These are phyloP conservation scores for Eruca vesicaria DNA, from an alignment of 441 rosid genomes.

Conservation along the genomic window DNA sequence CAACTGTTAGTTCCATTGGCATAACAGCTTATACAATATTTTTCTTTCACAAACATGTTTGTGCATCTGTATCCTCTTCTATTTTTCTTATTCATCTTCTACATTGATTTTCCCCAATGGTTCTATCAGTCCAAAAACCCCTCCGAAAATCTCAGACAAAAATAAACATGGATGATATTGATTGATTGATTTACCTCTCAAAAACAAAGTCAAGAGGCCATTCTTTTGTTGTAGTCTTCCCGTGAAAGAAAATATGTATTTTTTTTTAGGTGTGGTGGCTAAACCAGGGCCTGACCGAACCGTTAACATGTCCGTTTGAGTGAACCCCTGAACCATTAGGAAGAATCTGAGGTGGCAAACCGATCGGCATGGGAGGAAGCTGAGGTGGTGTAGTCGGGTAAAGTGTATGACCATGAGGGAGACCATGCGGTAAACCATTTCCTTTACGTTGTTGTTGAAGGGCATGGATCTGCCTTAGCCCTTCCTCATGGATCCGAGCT, in stretches of 20 bases:
- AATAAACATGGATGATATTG: constrained; percentile 30
- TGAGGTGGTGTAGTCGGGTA: constrained; percentile 66
- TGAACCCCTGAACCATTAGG: constrained; percentile 63
- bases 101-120: constrained; percentile 34
- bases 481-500: constrained; percentile 92
- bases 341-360: constrained; percentile 65
- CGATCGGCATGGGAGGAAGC: constrained; percentile 68
- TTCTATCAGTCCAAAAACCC: constrained; percentile 43
- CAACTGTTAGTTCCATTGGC: constrained; percentile 17
- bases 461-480: constrained; percentile 83
- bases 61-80: constrained; percentile 20
- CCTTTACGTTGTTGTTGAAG: constrained; percentile 77
- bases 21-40: constrained; percentile 24
- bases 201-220: constrained; percentile 35
- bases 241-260: constrained; percentile 23
- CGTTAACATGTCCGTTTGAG: constrained; percentile 79
- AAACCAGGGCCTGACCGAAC: constrained; percentile 89
- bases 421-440: constrained; percentile 54
- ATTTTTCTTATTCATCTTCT: constrained; percentile 12
- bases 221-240: constrained; percentile 30
- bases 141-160: constrained; percentile 12
- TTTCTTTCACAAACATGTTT: constrained; percentile 23
- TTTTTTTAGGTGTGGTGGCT: constrained; percentile 46
- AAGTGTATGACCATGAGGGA: constrained; percentile 76
- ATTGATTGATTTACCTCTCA: constrained; percentile 30